Evolutionary conservation across 2,329 filamentous ascomycete genomes (phyloP).

Genomic region (Acrocalymma vagum): DNA sequence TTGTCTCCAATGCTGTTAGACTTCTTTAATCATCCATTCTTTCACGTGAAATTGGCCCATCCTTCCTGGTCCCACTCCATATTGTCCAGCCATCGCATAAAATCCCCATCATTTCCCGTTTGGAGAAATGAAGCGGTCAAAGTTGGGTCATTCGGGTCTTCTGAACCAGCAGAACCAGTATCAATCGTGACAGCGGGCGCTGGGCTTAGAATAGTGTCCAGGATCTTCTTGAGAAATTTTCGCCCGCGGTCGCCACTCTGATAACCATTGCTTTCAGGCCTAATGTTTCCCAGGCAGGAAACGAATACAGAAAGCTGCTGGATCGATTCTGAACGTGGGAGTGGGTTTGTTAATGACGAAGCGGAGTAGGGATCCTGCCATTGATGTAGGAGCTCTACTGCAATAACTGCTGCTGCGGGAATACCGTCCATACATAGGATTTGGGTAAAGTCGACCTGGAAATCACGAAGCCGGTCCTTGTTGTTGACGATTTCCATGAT

Average conservation of each 20-base stretch:
- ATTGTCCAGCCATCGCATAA: constrained; percentile 54
- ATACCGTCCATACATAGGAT: constrained; percentile 51
- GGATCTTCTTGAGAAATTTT: constrained; percentile 50
- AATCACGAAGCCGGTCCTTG: constrained; percentile 51
- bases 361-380: constrained; percentile 37
- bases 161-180: no score
- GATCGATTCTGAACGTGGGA: constrained; percentile 55
- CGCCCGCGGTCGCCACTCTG: constrained; percentile 52
- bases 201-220: constrained; percentile 53
- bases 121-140: constrained; percentile 44
- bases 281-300: constrained; percentile 49
- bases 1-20: no score
- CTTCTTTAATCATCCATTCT: no score
- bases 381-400: constrained; percentile 54
- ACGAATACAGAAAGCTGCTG: constrained; percentile 57
- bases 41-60: constrained; percentile 36
- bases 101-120: constrained; percentile 51
- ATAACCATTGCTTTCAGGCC: constrained; percentile 50
- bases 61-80: constrained; percentile 52
- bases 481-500: constrained; percentile 48
- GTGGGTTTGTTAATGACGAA: constrained; percentile 35
- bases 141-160: constrained; percentile 32
- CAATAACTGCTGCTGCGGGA: constrained; percentile 52
- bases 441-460: constrained; percentile 52
- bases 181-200: constrained; percentile 12